Evolutionary conservation across 495 filamentous ascomycete species (phyloP), one percentile per base, ranked within the genome.

Genomic region (Bombardia bombarda): DNA sequence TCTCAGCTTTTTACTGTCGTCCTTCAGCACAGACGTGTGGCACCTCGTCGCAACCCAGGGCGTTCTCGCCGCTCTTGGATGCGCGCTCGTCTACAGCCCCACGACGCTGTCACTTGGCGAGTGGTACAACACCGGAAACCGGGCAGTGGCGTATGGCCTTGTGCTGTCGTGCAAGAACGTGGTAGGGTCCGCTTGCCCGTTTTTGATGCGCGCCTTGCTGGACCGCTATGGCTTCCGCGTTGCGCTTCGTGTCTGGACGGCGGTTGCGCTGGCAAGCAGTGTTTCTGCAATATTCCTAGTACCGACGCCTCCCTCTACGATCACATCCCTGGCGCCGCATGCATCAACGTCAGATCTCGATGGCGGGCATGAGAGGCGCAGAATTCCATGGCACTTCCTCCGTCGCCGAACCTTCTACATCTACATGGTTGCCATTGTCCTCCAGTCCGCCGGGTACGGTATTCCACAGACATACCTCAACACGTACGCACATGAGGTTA

Each of bases 381-480:
- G 17, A 7, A 41, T 41, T 26, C 39, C 39, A 10, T 41, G 39
- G 39, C 24, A 41, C 24, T 41, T 41, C 14, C 28, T 41, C 14
- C 23, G 26, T 3, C 39, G 32, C 25, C 24, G 12, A 6, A 41
- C 39, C 14, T 31, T 41, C 39, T 41, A 32, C 25, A 20, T 32
- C 10, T 32, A 41, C 19, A 8, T 4, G 12, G 39, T 21, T 4
- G 22, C 39, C 39, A 41, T 41, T 16, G 28, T 41, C 16, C 32
- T 24, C 39, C 39, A 41, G 24, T 32, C 17, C 16, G 23, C 39
- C 1, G 39, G 39, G 2, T 41, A 41, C 26, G 39, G 39, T 5
- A 41, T 41, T 26, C 39, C 39, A 17, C 39, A 41, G 24, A 41
- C 39, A 2, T 41, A 41, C 18, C 39, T 41, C 7, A 41, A 41